Conservation (phyloP, 2,329 filamentous ascomycete species). For the Annulohypoxylon truncatum region DNA sequence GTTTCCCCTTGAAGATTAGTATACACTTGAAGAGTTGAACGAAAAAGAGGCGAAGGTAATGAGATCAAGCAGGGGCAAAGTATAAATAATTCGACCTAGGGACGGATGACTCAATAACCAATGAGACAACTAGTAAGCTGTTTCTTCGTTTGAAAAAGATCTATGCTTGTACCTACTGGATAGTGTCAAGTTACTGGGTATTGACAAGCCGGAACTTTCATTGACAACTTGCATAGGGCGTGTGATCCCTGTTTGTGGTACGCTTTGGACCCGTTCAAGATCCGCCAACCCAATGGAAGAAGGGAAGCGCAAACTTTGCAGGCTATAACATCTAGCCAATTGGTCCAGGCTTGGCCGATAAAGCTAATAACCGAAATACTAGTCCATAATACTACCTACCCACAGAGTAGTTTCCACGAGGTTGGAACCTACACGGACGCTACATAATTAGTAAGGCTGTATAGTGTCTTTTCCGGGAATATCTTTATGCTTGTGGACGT, state of each 20-base stretch:
- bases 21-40: slow-evolving; percentile 1
- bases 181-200: slow-evolving; percentile 19
- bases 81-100: slow-evolving; percentile 32
- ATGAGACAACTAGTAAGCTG: slow-evolving; percentile 9
- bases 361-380: slow-evolving; percentile 14
- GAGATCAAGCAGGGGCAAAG: slow-evolving; percentile 5
- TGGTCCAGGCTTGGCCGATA: slow-evolving; percentile 17
- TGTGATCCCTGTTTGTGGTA: slow-evolving; percentile 20
- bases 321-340: slow-evolving; percentile 24
- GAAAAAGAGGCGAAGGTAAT: not conserved
- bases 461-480: not conserved
- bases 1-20: not conserved
- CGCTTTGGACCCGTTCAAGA: slow-evolving; percentile 13
- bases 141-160: slow-evolving; percentile 13
- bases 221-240: slow-evolving; percentile 38
- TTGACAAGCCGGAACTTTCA: slow-evolving; percentile 21
- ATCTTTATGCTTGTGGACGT: slow-evolving; percentile 21
- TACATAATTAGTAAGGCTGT: slow-evolving; percentile 11
- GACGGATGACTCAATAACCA: slow-evolving; percentile 36
- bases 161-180: slow-evolving; percentile 13
- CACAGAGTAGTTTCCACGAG: slow-evolving; percentile 25
- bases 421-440: slow-evolving; percentile 18
- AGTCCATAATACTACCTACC: slow-evolving; percentile 22
- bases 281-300: slow-evolving; percentile 21
- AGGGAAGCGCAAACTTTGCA: slow-evolving; percentile 31